Evolutionary conservation across 768 basidiomycete species (phyloP), one percentile per base, ranked within the genome.

Genomic region (Kwoniella sp.): DNA sequence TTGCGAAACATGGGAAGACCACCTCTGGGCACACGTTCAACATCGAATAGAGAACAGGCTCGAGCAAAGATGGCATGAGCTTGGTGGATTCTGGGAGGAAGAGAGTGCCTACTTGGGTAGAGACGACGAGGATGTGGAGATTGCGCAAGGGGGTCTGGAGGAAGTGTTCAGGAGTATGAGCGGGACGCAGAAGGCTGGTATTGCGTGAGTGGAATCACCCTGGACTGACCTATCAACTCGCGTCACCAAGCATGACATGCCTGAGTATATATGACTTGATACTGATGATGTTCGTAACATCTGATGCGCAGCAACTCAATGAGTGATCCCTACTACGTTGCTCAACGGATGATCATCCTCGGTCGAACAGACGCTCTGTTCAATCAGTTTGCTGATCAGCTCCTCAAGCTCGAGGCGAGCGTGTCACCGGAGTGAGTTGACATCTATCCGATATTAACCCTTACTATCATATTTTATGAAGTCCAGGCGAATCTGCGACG

Each of bases 1-100:
- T 2, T 94, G 92, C 74, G 82, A 88, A 34, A 89, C 90, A 23
- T 98, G 95, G 94, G 91, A 94, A 74, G 96, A 99, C 74, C 89
- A 94, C 75, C 83, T 98, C 0, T 99, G 96, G 96, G 92, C 91
- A 0, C 89, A 91, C 63, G 83, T 93, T 56, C 71, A 67, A 37
- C 88, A 92, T 70, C 88, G 90, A 65, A 86, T 89, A 76, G 88
- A 87, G 51, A 84, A 83, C 30, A 87, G 89, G 66, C 85, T 97
- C 73, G 78, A 83, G 11, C 45, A 56, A 20, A 41, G 62, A 28
- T 74, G 66, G 65, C 54, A 60, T 11, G 84, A 85, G 41, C 77
- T 92, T 5, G 83, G 84, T 11, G 86, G 89, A 47, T 94, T 91
- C 77, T 95, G 93, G 93, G 89, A 90, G 63, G 84, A 84, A 22